Evolutionary conservation across 306 rosid genomes (phyloP).

Genomic region (Quercus rubra): DNA sequence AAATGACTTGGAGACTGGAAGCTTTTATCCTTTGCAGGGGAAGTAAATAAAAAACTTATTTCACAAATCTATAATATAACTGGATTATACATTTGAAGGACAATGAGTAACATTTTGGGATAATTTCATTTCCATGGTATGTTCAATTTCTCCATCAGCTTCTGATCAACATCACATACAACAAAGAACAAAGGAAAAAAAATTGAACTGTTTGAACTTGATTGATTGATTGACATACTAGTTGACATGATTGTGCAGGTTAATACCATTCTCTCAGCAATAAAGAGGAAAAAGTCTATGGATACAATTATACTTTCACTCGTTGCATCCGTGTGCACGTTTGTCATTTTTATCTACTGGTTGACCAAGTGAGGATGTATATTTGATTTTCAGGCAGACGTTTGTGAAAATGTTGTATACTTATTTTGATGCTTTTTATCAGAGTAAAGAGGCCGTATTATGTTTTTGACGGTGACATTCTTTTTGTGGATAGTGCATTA

Average conservation of each 20-base stretch:
- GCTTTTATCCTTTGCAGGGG: too few species aligned
- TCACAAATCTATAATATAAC: too few species aligned
- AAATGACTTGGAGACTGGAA: too few species aligned
- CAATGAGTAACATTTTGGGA: too few species aligned
- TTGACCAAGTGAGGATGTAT: constrained; percentile 59
- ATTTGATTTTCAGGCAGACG: neutral
- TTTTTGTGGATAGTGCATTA: constrained; percentile 26
- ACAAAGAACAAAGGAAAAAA: neutral
- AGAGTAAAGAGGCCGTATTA: neutral
- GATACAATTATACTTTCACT: constrained; percentile 86
- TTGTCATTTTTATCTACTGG: constrained; percentile 90
- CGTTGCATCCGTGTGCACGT: constrained; percentile 85
- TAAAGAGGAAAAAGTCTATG: constrained; percentile 90
- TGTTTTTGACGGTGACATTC: neutral
- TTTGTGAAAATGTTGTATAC: constrained; percentile 24
- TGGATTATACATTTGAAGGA: too few species aligned
- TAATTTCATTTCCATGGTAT: too few species aligned
- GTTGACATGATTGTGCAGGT: constrained; percentile 51
- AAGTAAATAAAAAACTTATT: too few species aligned
- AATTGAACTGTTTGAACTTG: neutral
- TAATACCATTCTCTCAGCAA: constrained; percentile 68
- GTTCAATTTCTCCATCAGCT: neutral
- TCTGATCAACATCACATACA: neutral
- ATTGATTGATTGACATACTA: constrained; percentile 14
- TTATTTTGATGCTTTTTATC: constrained; percentile 9